These are phyloP conservation scores for Puccinellia tenuiflora DNA, from an alignment of 176 grass and related monocot species.

Conservation along the genomic window DNA sequence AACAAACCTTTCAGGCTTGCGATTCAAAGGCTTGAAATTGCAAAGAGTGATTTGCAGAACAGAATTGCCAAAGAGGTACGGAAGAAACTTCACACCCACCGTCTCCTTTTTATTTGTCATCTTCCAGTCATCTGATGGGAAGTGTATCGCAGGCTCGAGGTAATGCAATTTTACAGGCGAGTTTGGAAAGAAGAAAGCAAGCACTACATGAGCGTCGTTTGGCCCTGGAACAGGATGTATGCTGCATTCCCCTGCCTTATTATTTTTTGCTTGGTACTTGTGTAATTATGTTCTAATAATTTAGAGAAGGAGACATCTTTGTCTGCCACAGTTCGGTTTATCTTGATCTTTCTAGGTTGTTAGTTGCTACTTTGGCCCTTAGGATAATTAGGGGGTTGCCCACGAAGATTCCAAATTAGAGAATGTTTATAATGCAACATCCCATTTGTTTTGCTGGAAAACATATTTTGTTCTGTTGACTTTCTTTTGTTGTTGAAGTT, in stretches of 20 bases:
- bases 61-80: conserved; percentile 97
- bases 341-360: conserved; percentile 2
- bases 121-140: conserved; percentile 37
- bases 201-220: conserved; percentile 92
- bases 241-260: conserved; percentile 28
- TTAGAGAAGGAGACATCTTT: neutral
- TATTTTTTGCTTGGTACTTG: conserved; percentile 14
- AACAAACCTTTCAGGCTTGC: conserved; percentile 71
- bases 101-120: neutral
- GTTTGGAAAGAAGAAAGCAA: conserved; percentile 99
- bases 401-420: neutral
- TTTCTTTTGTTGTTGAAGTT: neutral
- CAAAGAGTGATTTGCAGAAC: conserved; percentile 93
- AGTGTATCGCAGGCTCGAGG: conserved; percentile 70
- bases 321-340: neutral
- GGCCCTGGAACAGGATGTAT: conserved; percentile 99
- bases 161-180: conserved; percentile 95
- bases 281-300: neutral
- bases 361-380: neutral
- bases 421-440: neutral
- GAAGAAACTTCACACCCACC: neutral
- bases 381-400: neutral
- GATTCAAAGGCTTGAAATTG: conserved; percentile 94
- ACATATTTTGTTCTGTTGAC: neutral
- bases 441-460: neutral